Conservation (phyloP, 164 flowering plant species). For the Macadamia integrifolia region DNA sequence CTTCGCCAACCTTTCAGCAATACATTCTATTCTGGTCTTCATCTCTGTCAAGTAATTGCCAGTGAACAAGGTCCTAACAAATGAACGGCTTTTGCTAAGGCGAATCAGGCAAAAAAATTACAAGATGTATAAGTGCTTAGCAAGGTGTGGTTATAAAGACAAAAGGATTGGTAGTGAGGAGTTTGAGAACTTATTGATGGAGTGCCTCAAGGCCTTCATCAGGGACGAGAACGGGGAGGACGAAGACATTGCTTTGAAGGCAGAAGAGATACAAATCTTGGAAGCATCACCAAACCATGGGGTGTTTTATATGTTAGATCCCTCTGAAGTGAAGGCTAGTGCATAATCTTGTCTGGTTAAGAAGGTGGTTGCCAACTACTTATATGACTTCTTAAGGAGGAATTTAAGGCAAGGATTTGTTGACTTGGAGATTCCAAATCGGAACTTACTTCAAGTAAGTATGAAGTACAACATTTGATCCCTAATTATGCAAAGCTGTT, state of each 20-base stretch:
- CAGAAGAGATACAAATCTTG: conserved; percentile 11
- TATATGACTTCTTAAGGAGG: conserved; percentile 21
- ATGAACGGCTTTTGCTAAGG: conserved; percentile 16
- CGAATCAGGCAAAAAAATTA: conserved; percentile 17
- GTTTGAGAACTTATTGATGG: conserved; percentile 18
- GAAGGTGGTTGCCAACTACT: conserved; percentile 15
- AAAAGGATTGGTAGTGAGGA: conserved; percentile 15
- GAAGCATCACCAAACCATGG: conserved; percentile 13
- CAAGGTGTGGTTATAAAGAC: conserved; percentile 18
- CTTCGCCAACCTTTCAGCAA: conserved; percentile 20
- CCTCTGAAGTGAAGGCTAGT: conserved; percentile 18
- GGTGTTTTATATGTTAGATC: conserved; percentile 18
- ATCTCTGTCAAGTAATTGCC: conserved; percentile 24
- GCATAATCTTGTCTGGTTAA: conserved; percentile 11
- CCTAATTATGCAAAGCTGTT: no score
- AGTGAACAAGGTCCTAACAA: conserved; percentile 17
- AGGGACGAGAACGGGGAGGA: conserved; percentile 12
- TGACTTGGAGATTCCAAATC: conserved; percentile 14
- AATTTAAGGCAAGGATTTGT: conserved; percentile 18
- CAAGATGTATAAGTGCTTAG: conserved; percentile 21
- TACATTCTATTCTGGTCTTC: conserved; percentile 26
- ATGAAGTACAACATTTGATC: conserved; percentile 17
- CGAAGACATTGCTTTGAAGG: no score
- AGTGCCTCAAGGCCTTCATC: conserved; percentile 14
- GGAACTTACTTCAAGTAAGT: conserved; percentile 19